Evolutionary conservation across 768 basidiomycete genomes (phyloP).

Genomic region (Lactarius deliciosus): DNA sequence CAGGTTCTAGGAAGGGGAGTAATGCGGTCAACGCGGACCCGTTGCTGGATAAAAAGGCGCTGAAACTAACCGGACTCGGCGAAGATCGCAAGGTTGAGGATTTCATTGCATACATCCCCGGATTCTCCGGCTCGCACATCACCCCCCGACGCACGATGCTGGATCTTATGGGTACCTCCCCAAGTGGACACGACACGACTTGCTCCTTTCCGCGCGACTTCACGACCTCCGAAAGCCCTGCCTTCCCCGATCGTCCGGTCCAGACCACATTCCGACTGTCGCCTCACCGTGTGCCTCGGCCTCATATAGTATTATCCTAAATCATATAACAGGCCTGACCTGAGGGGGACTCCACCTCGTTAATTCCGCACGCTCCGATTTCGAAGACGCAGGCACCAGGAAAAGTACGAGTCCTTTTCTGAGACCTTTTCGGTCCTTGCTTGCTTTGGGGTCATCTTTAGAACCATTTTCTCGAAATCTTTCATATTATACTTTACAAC

Average conservation of each 20-base stretch:
- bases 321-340: neutral
- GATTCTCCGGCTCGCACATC: neutral
- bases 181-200: neutral
- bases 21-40: neutral
- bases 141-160: neutral
- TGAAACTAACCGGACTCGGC: neutral
- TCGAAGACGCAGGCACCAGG: neutral
- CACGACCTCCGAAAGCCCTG: neutral
- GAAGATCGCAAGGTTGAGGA: slow-evolving; percentile 1
- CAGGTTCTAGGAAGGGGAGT: neutral
- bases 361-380: neutral
- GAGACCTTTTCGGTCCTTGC: no score
- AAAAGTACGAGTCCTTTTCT: no score
- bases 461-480: no score
- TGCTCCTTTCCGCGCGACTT: neutral
- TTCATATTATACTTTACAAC: no score
- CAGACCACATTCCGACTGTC: neutral
- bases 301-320: neutral
- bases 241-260: neutral
- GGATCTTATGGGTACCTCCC: neutral
- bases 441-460: no score
- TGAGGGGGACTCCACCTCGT: neutral
- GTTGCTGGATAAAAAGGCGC: neutral
- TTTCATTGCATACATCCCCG: neutral
- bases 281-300: neutral